Evolutionary conservation across 2,329 filamentous ascomycete genomes (phyloP), one percentile per base, ranked within the genome.

Genomic region (Neobulgaria alba): DNA sequence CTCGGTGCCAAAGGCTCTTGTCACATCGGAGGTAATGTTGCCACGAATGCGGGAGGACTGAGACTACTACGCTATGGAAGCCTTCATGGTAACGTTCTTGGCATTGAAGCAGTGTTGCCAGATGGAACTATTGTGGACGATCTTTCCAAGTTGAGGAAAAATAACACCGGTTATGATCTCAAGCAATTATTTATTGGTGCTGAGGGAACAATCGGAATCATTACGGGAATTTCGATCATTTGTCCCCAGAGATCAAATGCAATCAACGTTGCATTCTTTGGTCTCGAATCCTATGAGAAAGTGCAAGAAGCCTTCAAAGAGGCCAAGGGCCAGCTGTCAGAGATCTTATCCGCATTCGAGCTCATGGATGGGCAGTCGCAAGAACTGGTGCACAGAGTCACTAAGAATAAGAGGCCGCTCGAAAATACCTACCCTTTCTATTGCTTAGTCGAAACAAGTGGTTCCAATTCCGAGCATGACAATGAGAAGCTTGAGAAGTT

Each of bases 1-100:
- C 76, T 98, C n/a, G 93, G 90, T 39, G 92, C 92, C 10, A 98
- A 98, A 67, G 92, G 92, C 2, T 95, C 87, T 5, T 96, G 92
- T 64, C 89, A 96, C 46, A 82, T 98, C 49, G 92, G 93, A 52
- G 92, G 92, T 37, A 98, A 96, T 61, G 82, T 98, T 7, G 82
- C 92, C 4, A 95, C 92, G 19, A 98, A 98, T 57, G 92, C 93
- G 14, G 92, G 92, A 45, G 92, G 92, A 8, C 69, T 98, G 47
- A 78, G 92, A 41, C 70, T 98, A 23, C 72, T 98, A 38, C 78
- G 92, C 32, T 98, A 98, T 62, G 92, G 92, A 38, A 95, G 86
- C 62, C 69, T 98, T 49, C 92, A 98, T 64, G 92, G 92, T 16
- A 95, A 74, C 42, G 87, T 96, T 2, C 72, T 98, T 12, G 92